Evolutionary conservation across 192 early-diverging fungal genomes (phyloP), one percentile per base, ranked within the genome.

Genomic region (Coemansia sp.): DNA sequence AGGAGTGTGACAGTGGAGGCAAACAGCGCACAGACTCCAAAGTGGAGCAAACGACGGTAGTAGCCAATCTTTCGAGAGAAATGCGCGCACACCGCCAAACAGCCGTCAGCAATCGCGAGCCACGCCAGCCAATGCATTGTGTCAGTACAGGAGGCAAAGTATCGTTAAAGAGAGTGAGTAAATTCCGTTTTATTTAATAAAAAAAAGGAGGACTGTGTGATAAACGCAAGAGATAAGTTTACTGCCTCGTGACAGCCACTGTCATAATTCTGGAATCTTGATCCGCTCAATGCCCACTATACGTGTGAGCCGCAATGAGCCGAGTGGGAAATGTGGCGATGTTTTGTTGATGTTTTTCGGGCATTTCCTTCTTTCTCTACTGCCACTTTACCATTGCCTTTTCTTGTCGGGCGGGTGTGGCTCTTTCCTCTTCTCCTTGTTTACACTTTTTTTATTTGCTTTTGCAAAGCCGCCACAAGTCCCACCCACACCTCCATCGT

Each of bases 1-100:
- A 80, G 43, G 55, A 89, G 80, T 0, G 90, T 90, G 2, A 80
- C 69, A 2, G 75, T 67, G 68, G 85, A 87, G 43, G 86, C 71
- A 63, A 88, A 23, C 10, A 64, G 21, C 7, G 61, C 71, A 63
- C 81, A 84, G 2, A 78, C 47, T 21, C 64, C 46, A 73, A 70
- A 84, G 63, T 70, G 76, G 11, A 61, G 28, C 42, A 69, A 10
- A 7, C 77, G 70, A 28, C 73, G 65, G 53, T 66, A 69, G 57
- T 70, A 84, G 47, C 57, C 30, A 13, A 49, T 40, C 49, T 67
- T 78, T 43, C 70, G 69, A 63, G 67, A 78, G 38, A 77, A 62
- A 63, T 65, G 72, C n/a, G 69, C 75, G 13, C 63, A 38, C n/a
- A 71, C 37, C 9, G 69, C 80, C 63, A 82, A 55, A 39, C 49